Evolutionary conservation across 345 rosid genomes (phyloP), one percentile per base, ranked within the genome.

Genomic region (Pistacia integerrima): DNA sequence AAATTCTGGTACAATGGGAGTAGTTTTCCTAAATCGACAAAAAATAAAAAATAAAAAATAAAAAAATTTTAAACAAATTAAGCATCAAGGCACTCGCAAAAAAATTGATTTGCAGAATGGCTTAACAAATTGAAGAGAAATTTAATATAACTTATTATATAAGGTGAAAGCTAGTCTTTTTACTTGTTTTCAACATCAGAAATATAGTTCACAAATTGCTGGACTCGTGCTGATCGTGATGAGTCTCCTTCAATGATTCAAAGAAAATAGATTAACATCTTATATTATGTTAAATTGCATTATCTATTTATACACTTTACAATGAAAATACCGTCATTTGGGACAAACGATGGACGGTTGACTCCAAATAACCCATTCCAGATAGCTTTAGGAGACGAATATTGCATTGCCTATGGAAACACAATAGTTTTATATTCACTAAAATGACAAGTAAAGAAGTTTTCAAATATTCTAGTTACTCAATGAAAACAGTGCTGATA

Each of bases 311-410:
- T 41, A 41, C 8, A 41, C 46, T 41, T 41, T 5, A 41, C 46
- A 41, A 63, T 13, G 2, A 28, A 61, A 66, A 64, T 79, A 91
- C 93, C 93, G 73, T 82, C 87, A 72, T 70, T 79, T 71, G 78
- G 85, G 54, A 74, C 78, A 82, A 87, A 86, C 64, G 85, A 85
- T 41, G 93, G 92, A 74, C 55, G 83, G 59, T 75, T 84, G 52
- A 83, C 84, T 80, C 97, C 95, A 73, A 93, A 89, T 76, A 91
- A 75, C 77, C 85, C 28, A 78, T 94, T 93, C 98, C 97, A 91
- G 76, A 94, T 69, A 79, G 93, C 95, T 87, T 93, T 88, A 14
- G 95, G 97, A 57, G 98, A 93, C 77, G 91, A 88, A 88, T 91
- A 94, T 68, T 93, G 97, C 95, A 94, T 92, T 78, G 97, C 92